phyloP scores from a whole-genome alignment of 78 protist species.

The Cavenderia fasciculata region DNA sequence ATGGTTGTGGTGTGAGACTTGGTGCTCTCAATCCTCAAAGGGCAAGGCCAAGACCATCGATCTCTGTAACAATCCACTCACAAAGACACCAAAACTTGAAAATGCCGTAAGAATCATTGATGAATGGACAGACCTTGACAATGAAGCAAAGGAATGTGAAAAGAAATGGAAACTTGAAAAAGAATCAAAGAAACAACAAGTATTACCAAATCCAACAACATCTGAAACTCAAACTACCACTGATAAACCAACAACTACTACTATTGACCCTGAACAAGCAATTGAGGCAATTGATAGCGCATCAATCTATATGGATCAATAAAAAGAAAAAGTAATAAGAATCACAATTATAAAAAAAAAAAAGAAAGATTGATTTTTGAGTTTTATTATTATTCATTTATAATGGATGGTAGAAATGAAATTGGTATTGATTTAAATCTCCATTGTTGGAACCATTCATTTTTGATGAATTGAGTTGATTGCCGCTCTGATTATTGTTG shows the following conservation, averaged over 20 bases:
- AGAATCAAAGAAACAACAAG: neutral
- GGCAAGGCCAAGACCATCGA: constrained; percentile 97
- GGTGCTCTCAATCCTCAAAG: constrained; percentile 93
- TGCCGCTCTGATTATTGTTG: neutral
- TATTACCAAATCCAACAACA: too few relatives aligned
- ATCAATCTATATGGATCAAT: neutral
- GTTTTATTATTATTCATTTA: neutral
- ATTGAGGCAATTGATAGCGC: too few relatives aligned
- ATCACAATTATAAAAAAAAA: too few relatives aligned
- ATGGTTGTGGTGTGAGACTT: constrained; percentile 99
- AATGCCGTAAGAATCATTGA: constrained; percentile 89
- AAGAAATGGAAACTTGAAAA: too few relatives aligned
- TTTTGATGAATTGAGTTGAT: neutral
- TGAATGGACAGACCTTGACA: constrained; percentile 83
- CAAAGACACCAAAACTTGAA: constrained; percentile 97
- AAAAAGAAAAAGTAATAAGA: neutral
- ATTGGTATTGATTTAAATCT: neutral
- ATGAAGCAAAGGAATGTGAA: constrained; percentile 72
- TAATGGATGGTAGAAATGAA: constrained; percentile 53
- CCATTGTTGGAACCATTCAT: neutral
- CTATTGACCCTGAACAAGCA: too few relatives aligned
- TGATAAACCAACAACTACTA: too few relatives aligned
- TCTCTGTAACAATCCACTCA: constrained; percentile 98
- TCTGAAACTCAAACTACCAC: too few relatives aligned
- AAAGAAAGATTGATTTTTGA: neutral